Evolutionary conservation across 352 stramenopile species (phyloP), one percentile per base, ranked within the genome.

Genomic region (Phytophthora kernoviae): DNA sequence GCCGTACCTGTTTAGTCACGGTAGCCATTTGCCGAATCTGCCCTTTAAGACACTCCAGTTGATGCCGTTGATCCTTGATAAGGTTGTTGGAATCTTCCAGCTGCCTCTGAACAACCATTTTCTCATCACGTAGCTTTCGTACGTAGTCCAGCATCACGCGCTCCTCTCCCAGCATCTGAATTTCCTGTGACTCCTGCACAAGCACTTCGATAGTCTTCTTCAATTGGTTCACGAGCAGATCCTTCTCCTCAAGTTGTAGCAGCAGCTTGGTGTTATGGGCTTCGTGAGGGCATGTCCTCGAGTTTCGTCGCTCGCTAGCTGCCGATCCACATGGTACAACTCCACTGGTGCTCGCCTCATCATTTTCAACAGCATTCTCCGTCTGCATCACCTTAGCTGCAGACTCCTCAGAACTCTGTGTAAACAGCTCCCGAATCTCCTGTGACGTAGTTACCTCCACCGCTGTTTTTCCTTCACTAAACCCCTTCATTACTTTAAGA

Each of bases 81-180:
- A 90, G 69, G 39, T 94, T 81, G 32, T 90, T 81, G 0, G 84
- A 77, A 46, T 96, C 87, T 21, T 91, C 81, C 20, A 96, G 56
- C 47, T 90, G 74, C 21, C 75, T 77, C 43, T 88, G 67, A 11
- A 91, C 66, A 15, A 87, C 61, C 0, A 61, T 63, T 51, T 93
- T 94, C 32, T 96, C 87, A 45, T 93, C 75, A 12, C 87, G 79
- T 42, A 96, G 59, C 42, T 92, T 93, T 15, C 87, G 87, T 14
- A 96, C 79, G 64, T 93, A 96, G 24, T 94, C 81, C 4, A 96
- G 66, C 62, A 96, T 87, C 1, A 85, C 78, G 26, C 75, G 71
- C 47, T 96, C 81, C 66, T 94, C 84, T 15, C 87, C 84, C 7
- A 94, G 75, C 65, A 92, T 89, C 26, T 81, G 65, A 43, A 81